These are phyloP conservation scores for Yarrowia sp. DNA, from an alignment of 805 yeast species.

Conservation along the genomic window DNA sequence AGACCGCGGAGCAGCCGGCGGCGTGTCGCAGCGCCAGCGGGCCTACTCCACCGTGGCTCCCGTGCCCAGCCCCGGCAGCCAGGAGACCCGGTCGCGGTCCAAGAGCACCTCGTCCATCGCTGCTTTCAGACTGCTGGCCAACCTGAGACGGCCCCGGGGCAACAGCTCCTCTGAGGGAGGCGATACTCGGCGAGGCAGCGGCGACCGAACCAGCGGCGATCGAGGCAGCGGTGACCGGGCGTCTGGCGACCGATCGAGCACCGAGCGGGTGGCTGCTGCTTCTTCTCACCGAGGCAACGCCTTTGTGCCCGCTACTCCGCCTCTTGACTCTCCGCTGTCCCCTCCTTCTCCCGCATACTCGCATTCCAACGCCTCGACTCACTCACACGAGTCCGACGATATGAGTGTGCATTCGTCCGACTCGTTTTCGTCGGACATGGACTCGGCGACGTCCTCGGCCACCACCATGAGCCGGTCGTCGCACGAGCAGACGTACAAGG, in stretches of 20 bases:
- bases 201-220: neutral
- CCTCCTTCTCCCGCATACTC: constrained; percentile 23
- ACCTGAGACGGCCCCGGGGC: constrained; percentile 25
- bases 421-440: constrained; percentile 32
- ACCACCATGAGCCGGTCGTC: constrained; percentile 31
- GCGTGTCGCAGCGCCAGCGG: constrained; percentile 10
- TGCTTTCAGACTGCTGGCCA: constrained; percentile 23
- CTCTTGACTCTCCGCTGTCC: constrained; percentile 6
- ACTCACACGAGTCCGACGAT: constrained; percentile 12
- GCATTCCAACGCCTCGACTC: constrained; percentile 23
- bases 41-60: constrained; percentile 28
- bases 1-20: neutral
- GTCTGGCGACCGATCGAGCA: neutral
- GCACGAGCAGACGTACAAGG: constrained; percentile 24
- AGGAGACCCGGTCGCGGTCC: constrained; percentile 33
- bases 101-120: constrained; percentile 24
- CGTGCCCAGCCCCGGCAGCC: constrained; percentile 5
- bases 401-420: constrained; percentile 25
- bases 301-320: constrained; percentile 8
- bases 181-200: neutral
- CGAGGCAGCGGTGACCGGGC: neutral
- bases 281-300: neutral
- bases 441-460: constrained; percentile 31
- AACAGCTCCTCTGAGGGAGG: constrained; percentile 9
- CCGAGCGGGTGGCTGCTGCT: neutral